Evolutionary conservation across 75 land plant genomes (phyloP).

Genomic region (Pinus albicaulis): DNA sequence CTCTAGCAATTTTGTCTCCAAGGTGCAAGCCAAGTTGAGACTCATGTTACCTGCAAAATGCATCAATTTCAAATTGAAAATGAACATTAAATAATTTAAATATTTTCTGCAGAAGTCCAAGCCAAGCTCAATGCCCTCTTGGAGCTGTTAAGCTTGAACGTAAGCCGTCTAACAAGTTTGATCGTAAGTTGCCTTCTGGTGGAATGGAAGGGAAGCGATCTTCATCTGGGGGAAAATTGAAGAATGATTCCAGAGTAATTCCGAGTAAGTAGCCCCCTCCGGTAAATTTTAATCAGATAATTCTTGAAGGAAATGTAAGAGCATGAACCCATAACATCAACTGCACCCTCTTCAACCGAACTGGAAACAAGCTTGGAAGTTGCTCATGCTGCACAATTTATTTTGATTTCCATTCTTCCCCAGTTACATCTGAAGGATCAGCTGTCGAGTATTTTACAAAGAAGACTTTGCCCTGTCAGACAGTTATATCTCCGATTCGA

Average conservation of each 20-base stretch:
- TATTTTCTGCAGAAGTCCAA: slow-evolving; percentile 19
- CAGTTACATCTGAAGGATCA: slow-evolving; percentile 1
- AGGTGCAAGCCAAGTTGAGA: neutral
- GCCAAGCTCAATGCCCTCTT: slow-evolving; percentile 16
- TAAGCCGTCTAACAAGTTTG: slow-evolving; percentile 7
- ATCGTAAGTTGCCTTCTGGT: slow-evolving; percentile 4
- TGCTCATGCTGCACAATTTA: slow-evolving; percentile 6
- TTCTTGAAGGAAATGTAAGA: neutral
- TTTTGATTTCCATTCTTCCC: slow-evolving; percentile 2
- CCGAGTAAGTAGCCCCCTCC: slow-evolving; percentile 6
- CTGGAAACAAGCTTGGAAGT: neutral
- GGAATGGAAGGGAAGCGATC: slow-evolving; percentile 13
- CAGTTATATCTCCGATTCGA: neutral
- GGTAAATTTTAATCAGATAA: neutral
- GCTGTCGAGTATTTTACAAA: neutral
- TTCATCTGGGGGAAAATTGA: slow-evolving; percentile 14
- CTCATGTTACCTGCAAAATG: neutral
- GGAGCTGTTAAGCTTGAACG: slow-evolving; percentile 4
- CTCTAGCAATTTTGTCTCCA: neutral
- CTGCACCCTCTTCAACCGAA: neutral
- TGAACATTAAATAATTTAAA: neutral
- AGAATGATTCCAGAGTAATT: neutral
- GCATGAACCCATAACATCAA: neutral
- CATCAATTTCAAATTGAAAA: neutral
- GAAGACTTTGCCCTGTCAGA: neutral